Base-by-base conservation (phyloP, 2,329 filamentous ascomycete genomes). In the Blastomyces parvus region DNA sequence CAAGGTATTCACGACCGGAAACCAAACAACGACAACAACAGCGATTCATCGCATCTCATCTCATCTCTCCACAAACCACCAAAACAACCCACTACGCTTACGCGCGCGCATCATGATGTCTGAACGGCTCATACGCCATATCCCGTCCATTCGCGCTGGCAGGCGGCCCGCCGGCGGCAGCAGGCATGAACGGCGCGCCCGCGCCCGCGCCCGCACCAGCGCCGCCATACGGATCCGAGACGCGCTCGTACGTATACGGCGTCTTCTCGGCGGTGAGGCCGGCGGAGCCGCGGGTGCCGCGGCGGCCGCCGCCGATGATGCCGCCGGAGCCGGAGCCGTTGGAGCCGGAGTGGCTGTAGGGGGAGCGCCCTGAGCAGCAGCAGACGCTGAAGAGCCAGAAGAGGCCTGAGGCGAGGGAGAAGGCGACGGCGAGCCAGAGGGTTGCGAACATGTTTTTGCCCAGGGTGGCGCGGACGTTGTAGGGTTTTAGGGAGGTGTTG, bases 331-430 rank as follows among this genome's bases (percentile, higher is more conserved):
- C n/a, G n/a, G n/a, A n/a, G n/a, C n/a, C 69, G 66, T 79, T 77
- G 61, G n/a, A n/a, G n/a, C 72, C 73, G 65, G 74, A 68, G 67
- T 77, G 78, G 71, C 78, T 74, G 61, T 79, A 80, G 36, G 79
- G 77, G 62, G 78, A 81, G 69, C 82, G 81, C 57, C 90, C 90
- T 69, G 84, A 86, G 82, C 92, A 96, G 85, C 92, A 97, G 87
- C 93, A 97, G 71, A 89, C 84, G 76, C 87, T 90, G 75, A 95
- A 85, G 72, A 92, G 79, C 93, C 94, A 97, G 87, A 97, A 97
- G 73, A 96, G 78, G 67, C 84, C 85, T 8, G 88, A 88, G 52
- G 76, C 89, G 42, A 94, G 73, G 66, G 88, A 87, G 73, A 95
- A 91, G 36, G 84, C 89, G 48, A 88, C 87, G 53, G 87, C 87